A percentile compares a stretch with the other conserved stretches of the same genome.
These are phyloP conservation scores for Kodamaea anthophila DNA, from an alignment of 1,139 yeast genomes.

Conservation along the genomic window DNA sequence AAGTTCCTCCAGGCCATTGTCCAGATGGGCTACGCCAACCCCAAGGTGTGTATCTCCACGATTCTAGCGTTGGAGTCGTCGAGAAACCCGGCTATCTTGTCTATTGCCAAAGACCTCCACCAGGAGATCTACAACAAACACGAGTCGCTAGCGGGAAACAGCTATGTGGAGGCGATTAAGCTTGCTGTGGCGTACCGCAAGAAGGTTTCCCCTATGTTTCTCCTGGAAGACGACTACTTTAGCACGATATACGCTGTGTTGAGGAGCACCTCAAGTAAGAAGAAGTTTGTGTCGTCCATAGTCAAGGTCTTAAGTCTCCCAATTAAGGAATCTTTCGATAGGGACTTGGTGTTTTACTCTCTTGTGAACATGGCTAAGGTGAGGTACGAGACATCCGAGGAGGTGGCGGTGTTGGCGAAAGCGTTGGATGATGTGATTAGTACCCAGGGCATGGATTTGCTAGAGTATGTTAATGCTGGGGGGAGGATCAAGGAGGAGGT, in stretches of 20 bases:
- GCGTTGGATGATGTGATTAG: constrained; percentile 14
- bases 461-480: constrained; percentile 9
- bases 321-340: constrained; percentile 9
- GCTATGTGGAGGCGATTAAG: constrained; percentile 60
- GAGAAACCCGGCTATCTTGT: constrained; percentile 33
- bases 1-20: constrained; percentile 51
- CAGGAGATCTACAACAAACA: constrained; percentile 53
- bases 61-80: constrained; percentile 67
- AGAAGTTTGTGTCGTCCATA: constrained; percentile 35
- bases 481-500: constrained; percentile 9
- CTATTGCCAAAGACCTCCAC: constrained; percentile 49
- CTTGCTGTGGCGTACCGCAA: constrained; percentile 44
- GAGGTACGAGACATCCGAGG: constrained; percentile 36
- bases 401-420: constrained; percentile 16
- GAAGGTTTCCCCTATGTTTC: constrained; percentile 17
- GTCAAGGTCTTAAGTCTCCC: constrained; percentile 17
- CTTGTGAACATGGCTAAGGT: constrained; percentile 34
- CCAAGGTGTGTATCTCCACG: constrained; percentile 61
- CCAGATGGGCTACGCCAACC: constrained; percentile 67
- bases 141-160: constrained; percentile 63
- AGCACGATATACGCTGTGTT: constrained; percentile 35
- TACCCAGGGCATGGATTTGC: constrained; percentile 32
- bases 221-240: constrained; percentile 17
- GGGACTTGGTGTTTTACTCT: constrained; percentile 29
- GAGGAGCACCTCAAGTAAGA: constrained; percentile 37